Evolutionary conservation across 2,329 filamentous ascomycete genomes (phyloP), one percentile per base, ranked within the genome.

Genomic region (Colletotrichum orchidophilum): DNA sequence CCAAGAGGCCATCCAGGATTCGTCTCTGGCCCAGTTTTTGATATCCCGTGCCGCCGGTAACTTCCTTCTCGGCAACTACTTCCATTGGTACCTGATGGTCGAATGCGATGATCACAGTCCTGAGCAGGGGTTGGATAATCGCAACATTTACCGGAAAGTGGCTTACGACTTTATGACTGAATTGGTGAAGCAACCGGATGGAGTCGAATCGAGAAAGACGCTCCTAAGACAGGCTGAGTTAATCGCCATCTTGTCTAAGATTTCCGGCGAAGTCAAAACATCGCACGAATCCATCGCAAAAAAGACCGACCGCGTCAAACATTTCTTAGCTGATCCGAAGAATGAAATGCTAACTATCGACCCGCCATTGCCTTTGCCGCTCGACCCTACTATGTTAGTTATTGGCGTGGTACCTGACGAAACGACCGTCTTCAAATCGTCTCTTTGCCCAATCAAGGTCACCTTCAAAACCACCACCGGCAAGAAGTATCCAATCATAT

Each of bases 31-130:
- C 2, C 90, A 90, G 27, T 99, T 99, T 78, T 86, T 99, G 3
- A 96, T 99, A 66, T 90, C 93, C 1, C 90, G 96, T 42, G 97
- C 96, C 3, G 93, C 94, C 15, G 91, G 92, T 73, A 98, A 97
- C 78, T 94, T 98, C 77, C 92, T 93, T 71, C 87, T 99, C 1
- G 96, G 96, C 33, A 99, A 97, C 79, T 97, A 97, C 82, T 90
- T 99, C 64, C 94, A 98, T 80, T 99, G 96, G 96, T 99, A 98
- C 80, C 87, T 99, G 2, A 98, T 98, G 91, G 96, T 99, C 1
- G 97, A 99, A 82, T 97, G 95, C 75, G 94, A 97, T 75, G 96
- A 98, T 79, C 86, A 87, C 70, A 95, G 93, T 74, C 90, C 91
- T 3, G 92, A 94, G 53, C 94, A 95, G 75, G 88, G 91, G 26